Base-by-base conservation (phyloP, 495 filamentous ascomycete genomes). In the Daldinia decipiens region DNA sequence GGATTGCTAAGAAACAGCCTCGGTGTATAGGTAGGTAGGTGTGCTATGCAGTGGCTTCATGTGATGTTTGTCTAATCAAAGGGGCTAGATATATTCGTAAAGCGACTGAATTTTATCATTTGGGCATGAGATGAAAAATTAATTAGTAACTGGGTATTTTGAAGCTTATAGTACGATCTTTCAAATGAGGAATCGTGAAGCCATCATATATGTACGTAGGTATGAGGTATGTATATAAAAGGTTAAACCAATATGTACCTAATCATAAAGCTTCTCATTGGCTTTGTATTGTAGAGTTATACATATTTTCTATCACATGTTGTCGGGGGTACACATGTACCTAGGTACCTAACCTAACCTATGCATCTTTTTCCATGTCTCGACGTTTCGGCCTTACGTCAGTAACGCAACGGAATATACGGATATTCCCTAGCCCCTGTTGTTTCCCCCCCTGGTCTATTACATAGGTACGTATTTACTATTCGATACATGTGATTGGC, bases 361-460 rank as follows among this genome's bases (percentile, higher is more conserved):
- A 43, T 19, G 29, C 29, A 32, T 32, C 21, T 52, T 31, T 27
- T 52, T 39, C n/a, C n/a, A n/a, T n/a, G 13, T n/a, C 52, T 40
- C 27, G 13, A 31, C 17, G 65, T 73, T 69, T 73, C 70, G 69
- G 70, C 70, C 70, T 69, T 72, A 66, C 55, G 38, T 53, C 50
- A 53, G 50, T 53, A 13, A 53, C 50, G 26, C 50, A 53, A 17
- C 50, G 26, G 26, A 53, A 11, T 6, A 53, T 31, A 12, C 8
- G 50, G 50, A 24, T 53, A 31, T 17, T 6, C 24, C 24, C 26
- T 31, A 31, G 5, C 24, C 50, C 47, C 47, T 8, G 21, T 27
- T 12, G 47, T n/a, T 24, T 52, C 11, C 8, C 47, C 47, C 50
- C 50, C 27, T 53, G 5, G 24, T 21, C 43, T 47, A 47, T 47